Percentiles rank a stretch among this genome's conserved stretches.
Evolutionary conservation across 495 filamentous ascomycete genomes (phyloP).

Genomic region (Aspergillus indologenus): DNA sequence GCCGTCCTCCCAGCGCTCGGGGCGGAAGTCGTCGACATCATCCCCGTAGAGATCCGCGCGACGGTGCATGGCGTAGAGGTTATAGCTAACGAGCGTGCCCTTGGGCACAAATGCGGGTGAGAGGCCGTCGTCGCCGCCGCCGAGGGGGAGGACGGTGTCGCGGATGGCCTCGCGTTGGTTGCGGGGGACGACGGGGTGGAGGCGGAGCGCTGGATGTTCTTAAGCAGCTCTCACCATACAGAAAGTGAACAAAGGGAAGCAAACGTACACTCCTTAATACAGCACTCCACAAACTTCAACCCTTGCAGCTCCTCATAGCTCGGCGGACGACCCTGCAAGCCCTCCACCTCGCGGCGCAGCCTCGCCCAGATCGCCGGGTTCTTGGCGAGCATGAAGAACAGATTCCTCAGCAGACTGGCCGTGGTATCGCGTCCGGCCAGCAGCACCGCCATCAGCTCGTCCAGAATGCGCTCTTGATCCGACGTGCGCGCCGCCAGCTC

Average conservation of each 20-base stretch:
- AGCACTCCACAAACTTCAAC: slow-evolving; percentile 37
- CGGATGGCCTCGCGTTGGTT: slow-evolving; percentile 47
- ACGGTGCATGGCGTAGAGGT: slow-evolving; percentile 30
- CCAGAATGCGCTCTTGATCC: slow-evolving; percentile 38
- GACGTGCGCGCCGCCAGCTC: slow-evolving; percentile 18
- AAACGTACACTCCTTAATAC: slow-evolving; percentile 41
- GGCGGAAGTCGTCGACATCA: slow-evolving; percentile 32
- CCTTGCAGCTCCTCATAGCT: slow-evolving; percentile 31
- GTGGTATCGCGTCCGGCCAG: slow-evolving; percentile 39
- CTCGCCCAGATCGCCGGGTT: slow-evolving; percentile 37
- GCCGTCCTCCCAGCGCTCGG: slow-evolving; percentile 28
- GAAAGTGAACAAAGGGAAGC: not conserved
- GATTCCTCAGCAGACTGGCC: slow-evolving; percentile 48
- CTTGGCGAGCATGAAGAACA: slow-evolving; percentile 50
- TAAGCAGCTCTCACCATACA: no score
- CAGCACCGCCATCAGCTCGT: slow-evolving; percentile 53
- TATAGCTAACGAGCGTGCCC: slow-evolving; percentile 26
- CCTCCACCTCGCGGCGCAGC: slow-evolving; percentile 44
- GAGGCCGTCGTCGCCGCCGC: slow-evolving; percentile 48
- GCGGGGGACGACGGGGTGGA: slow-evolving; percentile 51
- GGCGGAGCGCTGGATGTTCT: slow-evolving; percentile 32
- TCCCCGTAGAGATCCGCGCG: slow-evolving; percentile 32
- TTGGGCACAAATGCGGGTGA: slow-evolving; percentile 45
- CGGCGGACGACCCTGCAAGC: slow-evolving; percentile 32
- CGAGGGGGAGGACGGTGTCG: slow-evolving; percentile 48